A percentile compares a stretch with the other conserved stretches of the same genome.
Evolutionary conservation across 805 yeast species (phyloP).

Genomic region (Candida sithepensis): DNA sequence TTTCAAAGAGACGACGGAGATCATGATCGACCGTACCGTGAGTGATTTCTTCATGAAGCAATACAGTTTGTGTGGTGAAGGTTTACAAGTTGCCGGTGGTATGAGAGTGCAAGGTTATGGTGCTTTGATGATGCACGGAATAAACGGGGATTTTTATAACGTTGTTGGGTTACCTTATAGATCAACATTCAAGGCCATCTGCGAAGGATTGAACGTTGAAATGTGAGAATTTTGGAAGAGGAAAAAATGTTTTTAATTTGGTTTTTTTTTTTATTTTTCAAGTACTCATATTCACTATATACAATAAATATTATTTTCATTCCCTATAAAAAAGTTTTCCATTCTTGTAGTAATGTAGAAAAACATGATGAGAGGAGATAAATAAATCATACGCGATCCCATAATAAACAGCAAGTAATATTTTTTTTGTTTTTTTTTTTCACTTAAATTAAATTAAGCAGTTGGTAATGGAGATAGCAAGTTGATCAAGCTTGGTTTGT

Average conservation of each 20-base stretch:
- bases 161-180: slow-evolving; percentile 84
- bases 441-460: slow-evolving; percentile 37
- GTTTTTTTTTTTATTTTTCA: not conserved
- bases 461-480: slow-evolving; percentile 79
- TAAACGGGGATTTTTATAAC: slow-evolving; percentile 80
- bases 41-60: slow-evolving; percentile 53
- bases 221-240: too few relatives aligned
- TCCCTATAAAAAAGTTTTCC: not conserved
- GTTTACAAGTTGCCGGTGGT: slow-evolving; percentile 86
- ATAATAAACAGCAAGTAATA: too few relatives aligned
- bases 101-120: slow-evolving; percentile 79
- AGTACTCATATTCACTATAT: not conserved
- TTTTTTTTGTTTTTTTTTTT: not conserved
- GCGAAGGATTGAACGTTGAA: slow-evolving; percentile 14
- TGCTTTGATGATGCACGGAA: slow-evolving; percentile 53
- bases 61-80: slow-evolving; percentile 74
- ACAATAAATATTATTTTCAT: not conserved
- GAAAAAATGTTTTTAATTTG: not conserved
- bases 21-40: slow-evolving; percentile 40
- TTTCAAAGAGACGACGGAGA: slow-evolving; percentile 24
- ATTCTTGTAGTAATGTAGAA: too few relatives aligned
- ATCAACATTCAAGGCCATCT: slow-evolving; percentile 39
- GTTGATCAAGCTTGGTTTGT: slow-evolving; percentile 77
- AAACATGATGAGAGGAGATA: too few relatives aligned
- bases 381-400: too few relatives aligned